Conservation (phyloP, 192 early-diverging fungal species). For the Coemansia sp. region DNA sequence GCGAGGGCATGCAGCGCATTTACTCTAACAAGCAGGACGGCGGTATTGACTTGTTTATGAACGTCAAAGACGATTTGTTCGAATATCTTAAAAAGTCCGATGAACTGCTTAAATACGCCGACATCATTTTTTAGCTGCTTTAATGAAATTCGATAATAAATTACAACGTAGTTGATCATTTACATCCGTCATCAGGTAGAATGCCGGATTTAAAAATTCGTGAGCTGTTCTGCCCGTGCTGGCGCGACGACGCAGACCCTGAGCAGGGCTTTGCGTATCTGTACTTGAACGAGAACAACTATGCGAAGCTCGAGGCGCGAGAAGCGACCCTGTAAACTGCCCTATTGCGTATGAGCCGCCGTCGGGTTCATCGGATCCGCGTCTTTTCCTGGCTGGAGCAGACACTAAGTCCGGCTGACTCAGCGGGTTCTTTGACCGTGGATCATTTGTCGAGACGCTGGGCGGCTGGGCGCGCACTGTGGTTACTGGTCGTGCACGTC, state of each 20-base stretch:
- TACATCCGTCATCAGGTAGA: too few relatives aligned
- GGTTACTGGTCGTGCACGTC: slow-evolving; percentile 88
- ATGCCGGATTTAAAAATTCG: slow-evolving; percentile 47
- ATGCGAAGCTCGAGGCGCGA: slow-evolving; percentile 61
- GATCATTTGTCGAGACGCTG: slow-evolving; percentile 94
- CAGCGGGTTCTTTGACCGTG: slow-evolving; percentile 95
- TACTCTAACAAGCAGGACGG: slow-evolving; percentile 42
- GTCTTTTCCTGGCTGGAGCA: slow-evolving; percentile 83
- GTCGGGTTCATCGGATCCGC: slow-evolving; percentile 86
- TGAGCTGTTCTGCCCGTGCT: slow-evolving; percentile 80
- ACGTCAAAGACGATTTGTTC: slow-evolving; percentile 32
- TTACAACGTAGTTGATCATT: too few relatives aligned
- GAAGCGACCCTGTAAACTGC: slow-evolving; percentile 77
- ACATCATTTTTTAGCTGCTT: slow-evolving; percentile 29
- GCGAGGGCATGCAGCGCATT: slow-evolving; percentile 41
- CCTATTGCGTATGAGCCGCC: slow-evolving; percentile 79
- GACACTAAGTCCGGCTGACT: slow-evolving; percentile 66
- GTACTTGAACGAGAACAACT: slow-evolving; percentile 76
- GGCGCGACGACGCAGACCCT: slow-evolving; percentile 79
- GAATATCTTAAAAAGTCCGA: slow-evolving; percentile 11
- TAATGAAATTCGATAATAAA: too few relatives aligned
- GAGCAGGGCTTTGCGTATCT: slow-evolving; percentile 90
- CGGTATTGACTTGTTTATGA: slow-evolving; percentile 42
- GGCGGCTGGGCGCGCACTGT: slow-evolving; percentile 97
- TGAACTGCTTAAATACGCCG: slow-evolving; percentile 28